phyloP scores from a whole-genome alignment of 768 basidiomycete genomes.

The Termitomyces sp. region DNA sequence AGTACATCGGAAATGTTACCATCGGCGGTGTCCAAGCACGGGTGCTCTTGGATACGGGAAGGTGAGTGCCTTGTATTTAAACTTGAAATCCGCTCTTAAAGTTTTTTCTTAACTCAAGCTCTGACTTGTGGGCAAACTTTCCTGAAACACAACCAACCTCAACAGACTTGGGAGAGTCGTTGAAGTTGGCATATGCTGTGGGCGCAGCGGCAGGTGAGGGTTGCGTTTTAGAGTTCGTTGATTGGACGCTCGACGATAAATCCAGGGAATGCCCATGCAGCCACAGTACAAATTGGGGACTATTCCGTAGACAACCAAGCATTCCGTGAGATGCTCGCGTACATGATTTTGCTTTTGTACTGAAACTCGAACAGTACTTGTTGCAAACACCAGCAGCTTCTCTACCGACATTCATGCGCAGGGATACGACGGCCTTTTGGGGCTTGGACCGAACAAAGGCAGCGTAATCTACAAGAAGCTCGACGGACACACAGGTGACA shows the following conservation, averaged over 20 bases:
- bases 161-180: conserved; percentile 49
- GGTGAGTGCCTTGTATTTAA: conserved; percentile 31
- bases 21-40: conserved; percentile 52
- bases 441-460: conserved; percentile 73
- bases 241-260: neutral
- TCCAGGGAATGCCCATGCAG: conserved; percentile 52
- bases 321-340: conserved; percentile 43
- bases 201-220: conserved; percentile 58
- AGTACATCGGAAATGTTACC: conserved; percentile 71
- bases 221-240: neutral
- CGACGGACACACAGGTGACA: conserved; percentile 45
- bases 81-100: neutral
- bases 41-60: conserved; percentile 76
- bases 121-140: conserved; percentile 71
- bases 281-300: conserved; percentile 48
- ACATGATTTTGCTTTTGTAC: neutral
- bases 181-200: conserved; percentile 63
- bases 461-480: conserved; percentile 59
- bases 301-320: conserved; percentile 61
- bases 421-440: conserved; percentile 68
- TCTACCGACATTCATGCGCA: conserved; percentile 53
- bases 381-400: conserved; percentile 58
- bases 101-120: conserved; percentile 33
- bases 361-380: conserved; percentile 43
- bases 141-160: conserved; percentile 39